Conservation (phyloP, 805 yeast species). For the Zygosaccharomyces kombuchaensis region DNA sequence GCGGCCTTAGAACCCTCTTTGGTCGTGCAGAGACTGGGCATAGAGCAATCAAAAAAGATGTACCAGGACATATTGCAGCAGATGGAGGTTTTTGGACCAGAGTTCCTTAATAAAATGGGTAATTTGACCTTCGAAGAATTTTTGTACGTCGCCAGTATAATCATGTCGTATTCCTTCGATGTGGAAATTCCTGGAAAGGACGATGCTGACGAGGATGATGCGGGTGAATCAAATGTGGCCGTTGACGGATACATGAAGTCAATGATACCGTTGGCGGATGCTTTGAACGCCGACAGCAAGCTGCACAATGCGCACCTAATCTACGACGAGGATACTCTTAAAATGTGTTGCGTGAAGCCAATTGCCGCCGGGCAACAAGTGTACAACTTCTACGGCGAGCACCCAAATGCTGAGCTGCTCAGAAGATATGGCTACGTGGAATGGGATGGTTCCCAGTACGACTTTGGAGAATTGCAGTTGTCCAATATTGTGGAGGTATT, state of each 20-base stretch:
- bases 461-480: conserved; percentile 72
- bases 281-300: conserved; percentile 78
- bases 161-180: conserved; percentile 90
- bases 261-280: conserved; percentile 92
- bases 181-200: conserved; percentile 42
- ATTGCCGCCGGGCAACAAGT: conserved; percentile 69
- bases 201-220: conserved; percentile 31
- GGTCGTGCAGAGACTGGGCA: conserved; percentile 67
- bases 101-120: conserved; percentile 25
- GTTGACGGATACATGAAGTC: conserved; percentile 55
- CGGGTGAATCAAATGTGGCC: conserved; percentile 38
- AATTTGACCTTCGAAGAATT: conserved; percentile 52
- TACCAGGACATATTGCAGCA: conserved; percentile 38
- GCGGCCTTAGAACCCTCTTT: conserved; percentile 60
- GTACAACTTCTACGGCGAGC: conserved; percentile 84
- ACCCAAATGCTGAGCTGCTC: conserved; percentile 85
- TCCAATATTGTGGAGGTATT: conserved; percentile 34
- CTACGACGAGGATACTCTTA: conserved; percentile 45
- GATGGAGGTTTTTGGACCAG: conserved; percentile 26
- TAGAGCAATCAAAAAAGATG: conserved; percentile 57
- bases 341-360: conserved; percentile 64
- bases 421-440: conserved; percentile 93
- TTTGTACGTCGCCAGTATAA: conserved; percentile 68
- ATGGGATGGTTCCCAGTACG: conserved; percentile 61
- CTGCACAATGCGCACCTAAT: conserved; percentile 69